Percentiles rank a stretch among this genome's conserved stretches.
phyloP scores from a whole-genome alignment of 192 early-diverging fungal species.

The Podila epicladia region DNA sequence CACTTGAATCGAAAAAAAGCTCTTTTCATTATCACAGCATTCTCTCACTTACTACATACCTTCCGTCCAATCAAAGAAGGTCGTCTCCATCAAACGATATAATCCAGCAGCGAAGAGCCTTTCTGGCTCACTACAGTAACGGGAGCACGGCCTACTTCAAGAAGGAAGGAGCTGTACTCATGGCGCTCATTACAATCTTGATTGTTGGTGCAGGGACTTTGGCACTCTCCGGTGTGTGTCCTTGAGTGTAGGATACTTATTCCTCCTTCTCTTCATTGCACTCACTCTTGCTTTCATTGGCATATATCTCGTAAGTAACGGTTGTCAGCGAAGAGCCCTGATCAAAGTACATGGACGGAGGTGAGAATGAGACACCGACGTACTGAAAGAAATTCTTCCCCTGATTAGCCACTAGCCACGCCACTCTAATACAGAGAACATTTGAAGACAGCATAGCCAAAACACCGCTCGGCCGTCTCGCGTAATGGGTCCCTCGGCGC shows the following conservation, averaged over 20 bases:
- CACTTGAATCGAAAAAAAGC: too few relatives aligned
- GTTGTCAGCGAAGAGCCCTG: background rate
- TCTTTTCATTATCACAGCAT: background rate
- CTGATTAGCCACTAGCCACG: too few relatives aligned
- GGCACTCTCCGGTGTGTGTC: conserved; percentile 8
- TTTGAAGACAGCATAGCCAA: too few relatives aligned
- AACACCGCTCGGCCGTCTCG: too few relatives aligned
- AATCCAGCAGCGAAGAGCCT: conserved; percentile 7
- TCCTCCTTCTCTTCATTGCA: conserved; percentile 7
- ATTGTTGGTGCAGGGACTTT: conserved; percentile 17
- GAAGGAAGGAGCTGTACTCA: conserved; percentile 12
- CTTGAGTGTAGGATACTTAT: conserved; percentile 11
- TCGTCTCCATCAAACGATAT: conserved; percentile 1
- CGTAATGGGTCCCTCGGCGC: too few relatives aligned
- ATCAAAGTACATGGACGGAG: background rate
- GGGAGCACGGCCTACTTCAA: conserved; percentile 18
- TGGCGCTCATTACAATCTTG: conserved; percentile 6
- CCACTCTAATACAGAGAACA: too few relatives aligned
- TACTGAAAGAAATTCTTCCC: background rate
- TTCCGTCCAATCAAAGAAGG: background rate
- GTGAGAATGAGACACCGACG: background rate
- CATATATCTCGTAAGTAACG: conserved; percentile 14
- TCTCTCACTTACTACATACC: background rate
- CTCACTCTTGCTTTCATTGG: background rate
- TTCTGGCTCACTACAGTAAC: conserved; percentile 16